Conservation (phyloP, 2,329 filamentous ascomycete species). For the Monilinia vaccinii-corymbosi region DNA sequence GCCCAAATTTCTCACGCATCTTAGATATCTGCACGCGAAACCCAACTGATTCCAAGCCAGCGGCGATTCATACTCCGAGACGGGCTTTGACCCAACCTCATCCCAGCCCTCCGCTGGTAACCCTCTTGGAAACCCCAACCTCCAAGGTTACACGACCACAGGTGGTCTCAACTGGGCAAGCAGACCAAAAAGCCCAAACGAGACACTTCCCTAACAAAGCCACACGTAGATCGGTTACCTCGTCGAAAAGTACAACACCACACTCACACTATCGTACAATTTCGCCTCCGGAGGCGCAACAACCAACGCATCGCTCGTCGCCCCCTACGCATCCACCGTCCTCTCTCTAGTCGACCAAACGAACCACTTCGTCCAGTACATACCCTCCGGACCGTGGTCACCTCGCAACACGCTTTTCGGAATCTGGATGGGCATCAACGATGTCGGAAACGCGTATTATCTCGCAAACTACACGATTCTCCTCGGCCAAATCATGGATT, state of each 20-base stretch:
- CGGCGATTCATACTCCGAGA: slow-evolving; percentile 30
- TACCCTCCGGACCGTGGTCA: not conserved
- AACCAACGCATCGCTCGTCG: not conserved
- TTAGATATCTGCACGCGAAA: not conserved
- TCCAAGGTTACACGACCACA: slow-evolving; percentile 27
- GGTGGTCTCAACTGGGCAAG: slow-evolving; percentile 28
- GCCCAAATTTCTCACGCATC: not conserved
- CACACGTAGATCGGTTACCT: not conserved
- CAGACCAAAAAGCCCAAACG: not conserved
- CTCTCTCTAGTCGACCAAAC: not conserved
- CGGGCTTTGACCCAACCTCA: slow-evolving; percentile 27
- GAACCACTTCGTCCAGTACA: not conserved
- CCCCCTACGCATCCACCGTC: not conserved
- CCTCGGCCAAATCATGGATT: not conserved
- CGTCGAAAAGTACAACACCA: not conserved
- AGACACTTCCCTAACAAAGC: not conserved
- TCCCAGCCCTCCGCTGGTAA: slow-evolving; percentile 24
- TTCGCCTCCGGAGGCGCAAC: not conserved
- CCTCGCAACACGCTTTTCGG: not conserved
- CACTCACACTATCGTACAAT: not conserved
- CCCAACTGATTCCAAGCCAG: slow-evolving; percentile 11
- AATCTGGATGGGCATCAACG: not conserved
- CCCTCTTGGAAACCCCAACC: slow-evolving; percentile 28
- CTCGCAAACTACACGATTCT: not conserved
- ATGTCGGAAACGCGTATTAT: not conserved